Percentiles rank a stretch among this genome's conserved stretches.
Conservation (phyloP, 2,329 filamentous ascomycete genomes). For the Fusarium nurragi region DNA sequence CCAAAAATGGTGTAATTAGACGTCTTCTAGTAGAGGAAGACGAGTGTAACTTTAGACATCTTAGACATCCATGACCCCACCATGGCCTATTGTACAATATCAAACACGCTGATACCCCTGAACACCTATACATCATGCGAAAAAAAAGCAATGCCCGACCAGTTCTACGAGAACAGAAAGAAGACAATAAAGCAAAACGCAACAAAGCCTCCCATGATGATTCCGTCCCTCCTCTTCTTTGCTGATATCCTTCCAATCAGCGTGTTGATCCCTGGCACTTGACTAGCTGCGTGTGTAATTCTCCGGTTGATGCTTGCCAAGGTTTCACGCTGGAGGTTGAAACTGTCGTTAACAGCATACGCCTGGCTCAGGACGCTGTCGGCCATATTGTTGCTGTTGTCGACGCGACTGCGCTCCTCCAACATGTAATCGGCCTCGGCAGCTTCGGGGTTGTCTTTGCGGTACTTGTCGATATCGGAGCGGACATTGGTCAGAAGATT, state of each 20-base stretch:
- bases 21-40: conserved; percentile 25
- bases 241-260: conserved; percentile 92
- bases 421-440: conserved; percentile 98
- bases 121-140: conserved; percentile 48
- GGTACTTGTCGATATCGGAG: conserved; percentile 91
- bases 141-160: conserved; percentile 20
- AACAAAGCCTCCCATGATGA: conserved; percentile 92
- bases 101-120: conserved; percentile 50
- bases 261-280: conserved; percentile 91
- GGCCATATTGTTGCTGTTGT: conserved; percentile 88
- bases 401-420: conserved; percentile 83
- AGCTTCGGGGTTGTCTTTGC: conserved; percentile 79
- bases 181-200: conserved; percentile 89
- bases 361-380: conserved; percentile 94
- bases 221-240: conserved; percentile 92
- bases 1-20: conserved; percentile 43
- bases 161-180: conserved; percentile 74
- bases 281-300: conserved; percentile 87
- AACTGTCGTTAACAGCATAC: conserved; percentile 95
- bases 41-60: conserved; percentile 37
- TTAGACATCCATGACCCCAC: conserved; percentile 41
- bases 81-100: conserved; percentile 48
- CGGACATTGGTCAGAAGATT: conserved; percentile 92
- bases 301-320: conserved; percentile 88
- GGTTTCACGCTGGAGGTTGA: conserved; percentile 86